Conservation (phyloP, 1,139 yeast genomes). For the Geotrichum klebahnii region DNA sequence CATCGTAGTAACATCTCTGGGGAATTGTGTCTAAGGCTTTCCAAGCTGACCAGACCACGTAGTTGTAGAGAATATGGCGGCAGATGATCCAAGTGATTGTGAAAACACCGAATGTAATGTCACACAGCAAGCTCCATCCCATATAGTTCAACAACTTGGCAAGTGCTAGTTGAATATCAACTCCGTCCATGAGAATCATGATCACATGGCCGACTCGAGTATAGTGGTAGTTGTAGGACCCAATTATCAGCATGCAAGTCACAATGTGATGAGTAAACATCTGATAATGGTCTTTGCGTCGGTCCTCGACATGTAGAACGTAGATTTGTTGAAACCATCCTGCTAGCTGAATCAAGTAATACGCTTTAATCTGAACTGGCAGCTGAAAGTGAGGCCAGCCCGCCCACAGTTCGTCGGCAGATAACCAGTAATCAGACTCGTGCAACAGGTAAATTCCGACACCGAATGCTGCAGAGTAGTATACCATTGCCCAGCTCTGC, state of each 20-base stretch:
- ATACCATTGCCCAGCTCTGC: conserved; percentile 76
- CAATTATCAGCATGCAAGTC: conserved; percentile 62
- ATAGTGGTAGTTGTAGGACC: conserved; percentile 70
- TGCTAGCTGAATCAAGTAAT: conserved; percentile 67
- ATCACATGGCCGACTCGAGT: conserved; percentile 77
- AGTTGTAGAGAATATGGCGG: conserved; percentile 73
- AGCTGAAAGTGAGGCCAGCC: conserved; percentile 69
- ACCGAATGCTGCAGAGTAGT: conserved; percentile 54
- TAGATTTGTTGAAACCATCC: conserved; percentile 80
- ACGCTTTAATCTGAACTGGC: conserved; percentile 51
- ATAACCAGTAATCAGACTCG: conserved; percentile 56
- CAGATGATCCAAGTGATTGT: conserved; percentile 63
- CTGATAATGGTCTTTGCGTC: conserved; percentile 76
- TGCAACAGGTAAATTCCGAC: conserved; percentile 58
- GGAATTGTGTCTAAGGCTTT: conserved; percentile 32
- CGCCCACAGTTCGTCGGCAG: conserved; percentile 57
- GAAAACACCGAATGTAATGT: conserved; percentile 63
- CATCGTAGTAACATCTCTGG: conserved; percentile 29
- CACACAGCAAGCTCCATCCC: conserved; percentile 59
- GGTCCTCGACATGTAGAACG: conserved; percentile 70
- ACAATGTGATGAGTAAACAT: conserved; percentile 88
- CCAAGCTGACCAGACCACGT: conserved; percentile 45
- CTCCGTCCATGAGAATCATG: conserved; percentile 75
- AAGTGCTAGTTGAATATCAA: conserved; percentile 63
- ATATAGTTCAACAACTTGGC: conserved; percentile 79